Base-by-base conservation (phyloP, 805 yeast genomes). In the Cyberlindnera xishuangbannaensis region DNA sequence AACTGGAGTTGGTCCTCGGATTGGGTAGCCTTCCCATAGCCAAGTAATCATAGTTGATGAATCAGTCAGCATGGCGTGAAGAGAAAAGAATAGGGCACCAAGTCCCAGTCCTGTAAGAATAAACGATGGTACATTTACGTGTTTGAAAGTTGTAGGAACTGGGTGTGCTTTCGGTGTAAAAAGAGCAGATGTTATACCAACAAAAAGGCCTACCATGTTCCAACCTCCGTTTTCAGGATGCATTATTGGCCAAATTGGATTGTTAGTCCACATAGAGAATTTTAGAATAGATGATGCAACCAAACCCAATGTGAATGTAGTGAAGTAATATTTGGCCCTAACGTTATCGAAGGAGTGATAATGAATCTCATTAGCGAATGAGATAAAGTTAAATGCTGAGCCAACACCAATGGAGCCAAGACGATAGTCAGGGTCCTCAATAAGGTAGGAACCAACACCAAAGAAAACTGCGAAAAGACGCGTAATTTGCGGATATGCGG, bases 231-330 rank as follows among this genome's bases (percentile, higher is more conserved):
- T 87, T 10, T 65, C 71, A 13, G 67, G 68, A 55, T 87, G 79
- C 88, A 92, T 79, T 31, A 88, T 82, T 18, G 97, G 95, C 98
- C 98, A 92, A 30, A 87, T 65, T 24, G 98, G 98, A 55, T 92
- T 92, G 53, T 88, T 88, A 3, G 97, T 76, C 60, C 73, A 82
- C 48, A 69, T 73, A 8, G 80, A 73, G 61, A 72, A 82, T 53
- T 92, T 92, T 14, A 84, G 65, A 19, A 84, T 72, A 1, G 87
- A 73, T 2, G 95, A 76, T 5, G 76, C 55, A 27, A 83, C 64
- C 39, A 92, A 66, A 13, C 98, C 98, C 18, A 83, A 40, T 2
- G 76, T 55, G 44, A 81, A 77, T 3, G 88, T 65, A 4, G 76
- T 53, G 7, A 74, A 27, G 69, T 67, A 33, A 24, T 40, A 39